Base-by-base conservation (phyloP, 495 filamentous ascomycete species). In the Penicillium fimorum region DNA sequence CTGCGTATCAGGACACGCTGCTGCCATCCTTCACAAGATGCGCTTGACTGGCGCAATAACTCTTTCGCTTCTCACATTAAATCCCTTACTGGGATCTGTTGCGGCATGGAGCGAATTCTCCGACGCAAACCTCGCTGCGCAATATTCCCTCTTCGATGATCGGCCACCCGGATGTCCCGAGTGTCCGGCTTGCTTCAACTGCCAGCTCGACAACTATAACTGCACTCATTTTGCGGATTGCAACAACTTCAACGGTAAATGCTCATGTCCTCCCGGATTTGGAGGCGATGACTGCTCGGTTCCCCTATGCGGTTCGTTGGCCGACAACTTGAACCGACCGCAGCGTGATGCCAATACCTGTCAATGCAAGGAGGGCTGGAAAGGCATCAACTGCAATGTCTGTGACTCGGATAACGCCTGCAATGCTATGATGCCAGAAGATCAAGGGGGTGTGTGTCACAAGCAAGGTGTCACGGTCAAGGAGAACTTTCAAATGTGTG, bases 301-400 rank as follows among this genome's bases (percentile, higher is more conserved):
- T 58, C 94, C 94, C 35, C 81, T 93, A 10, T 98, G 94, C 68
- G 94, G 91, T 44, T 90, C 92, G n/a, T 79, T 97, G 20, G 82
- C 87, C 17, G 87, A 88, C 62, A 91, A 89, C 30, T 76, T 76
- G 53, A 83, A 96, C 57, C 83, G 94, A 61, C 77, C 85, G 15
- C 82, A 85, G 58, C 82, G 92, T 65, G 69, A 83, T 42, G 83
- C 79, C 43, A 77, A 84, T 15, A 73, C 78, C 33, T 98, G 94
- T 72, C 75, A 92, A 25, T 98, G 94, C 72, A 85, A 92, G 58
- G 91, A 96, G 32, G 94, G 95, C 46, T 98, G 94, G 94, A 83
- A 82, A n/a, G 94, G 94, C 58, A 92, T 97, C 73, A 98, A 98
- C 78, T 98, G 94, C 81, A 98, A 98, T 68, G 90, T 97, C 53